Percentiles rank a stretch among this genome's conserved stretches.
phyloP scores from a whole-genome alignment of 768 basidiomycete genomes.

The Rhizopogon rudus region DNA sequence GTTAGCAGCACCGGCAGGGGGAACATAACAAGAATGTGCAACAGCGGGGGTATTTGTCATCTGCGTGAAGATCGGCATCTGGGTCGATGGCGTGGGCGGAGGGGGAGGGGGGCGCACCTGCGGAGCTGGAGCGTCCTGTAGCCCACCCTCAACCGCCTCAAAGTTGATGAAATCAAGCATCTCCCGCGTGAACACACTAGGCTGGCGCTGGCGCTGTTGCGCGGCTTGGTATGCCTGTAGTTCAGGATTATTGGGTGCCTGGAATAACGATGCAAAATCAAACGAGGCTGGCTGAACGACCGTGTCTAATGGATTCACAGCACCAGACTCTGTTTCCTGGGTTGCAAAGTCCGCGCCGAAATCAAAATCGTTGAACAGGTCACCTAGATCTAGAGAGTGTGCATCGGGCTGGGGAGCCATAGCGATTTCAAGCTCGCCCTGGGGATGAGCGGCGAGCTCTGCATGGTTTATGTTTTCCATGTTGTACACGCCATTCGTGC shows the following conservation, averaged over 20 bases:
- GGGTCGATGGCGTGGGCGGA: slow-evolving; percentile 11
- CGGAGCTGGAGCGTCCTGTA: slow-evolving; percentile 10
- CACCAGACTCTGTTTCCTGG: slow-evolving; percentile 2
- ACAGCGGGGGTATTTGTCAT: slow-evolving; percentile 17
- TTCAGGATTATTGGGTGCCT: slow-evolving; percentile 8
- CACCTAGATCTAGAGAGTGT: slow-evolving; percentile 4
- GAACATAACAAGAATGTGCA: slow-evolving; percentile 32
- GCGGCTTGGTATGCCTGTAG: slow-evolving; percentile 8
- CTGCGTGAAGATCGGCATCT: slow-evolving; percentile 22
- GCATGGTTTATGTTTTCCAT: slow-evolving; percentile 28
- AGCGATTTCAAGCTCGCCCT: slow-evolving; percentile 32
- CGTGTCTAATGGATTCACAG: slow-evolving; percentile 3
- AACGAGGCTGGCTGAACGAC: not conserved
- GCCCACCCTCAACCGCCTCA: slow-evolving; percentile 15
- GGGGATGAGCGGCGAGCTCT: slow-evolving; percentile 28
- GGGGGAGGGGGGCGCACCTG: slow-evolving; percentile 15
- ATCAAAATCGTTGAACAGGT: slow-evolving; percentile 20
- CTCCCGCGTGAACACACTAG: slow-evolving; percentile 22
- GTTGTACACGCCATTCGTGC: slow-evolving; percentile 32
- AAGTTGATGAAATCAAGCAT: slow-evolving; percentile 37
- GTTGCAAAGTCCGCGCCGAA: slow-evolving; percentile 7
- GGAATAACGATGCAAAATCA: slow-evolving; percentile 20
- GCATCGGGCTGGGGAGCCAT: slow-evolving; percentile 9
- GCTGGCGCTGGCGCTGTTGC: slow-evolving; percentile 13
- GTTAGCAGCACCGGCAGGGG: slow-evolving; percentile 49